Evolutionary conservation across 768 basidiomycete genomes (phyloP).

Genomic region (Psilocybe sp.): DNA sequence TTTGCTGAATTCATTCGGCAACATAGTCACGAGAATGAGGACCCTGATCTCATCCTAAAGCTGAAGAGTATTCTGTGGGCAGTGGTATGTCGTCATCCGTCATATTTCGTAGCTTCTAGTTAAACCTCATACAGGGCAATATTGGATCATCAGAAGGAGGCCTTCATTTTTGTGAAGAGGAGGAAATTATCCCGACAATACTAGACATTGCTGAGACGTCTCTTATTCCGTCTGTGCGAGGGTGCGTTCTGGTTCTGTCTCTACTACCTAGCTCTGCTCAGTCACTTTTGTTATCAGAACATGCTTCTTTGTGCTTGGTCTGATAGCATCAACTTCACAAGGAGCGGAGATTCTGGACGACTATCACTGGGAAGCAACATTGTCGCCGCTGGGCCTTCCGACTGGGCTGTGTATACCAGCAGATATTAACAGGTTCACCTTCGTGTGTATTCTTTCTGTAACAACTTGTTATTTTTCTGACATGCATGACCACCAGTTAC

Average conservation of each 20-base stretch:
- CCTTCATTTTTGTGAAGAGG: constrained; percentile 92
- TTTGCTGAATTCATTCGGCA: constrained; percentile 89
- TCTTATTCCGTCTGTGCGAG: constrained; percentile 85
- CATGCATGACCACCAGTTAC: constrained; percentile 48
- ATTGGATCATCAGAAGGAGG: constrained; percentile 90
- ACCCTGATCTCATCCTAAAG: constrained; percentile 80
- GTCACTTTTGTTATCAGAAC: constrained; percentile 52
- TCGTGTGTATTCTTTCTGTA: constrained; percentile 43
- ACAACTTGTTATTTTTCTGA: background rate
- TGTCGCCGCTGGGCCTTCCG: constrained; percentile 80
- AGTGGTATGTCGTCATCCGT: constrained; percentile 57
- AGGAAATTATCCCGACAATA: constrained; percentile 88
- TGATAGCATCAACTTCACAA: constrained; percentile 88
- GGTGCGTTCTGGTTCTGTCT: constrained; percentile 53
- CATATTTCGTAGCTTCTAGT: background rate
- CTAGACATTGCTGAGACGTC: constrained; percentile 91
- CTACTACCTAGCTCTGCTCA: background rate
- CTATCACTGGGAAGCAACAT: constrained; percentile 88
- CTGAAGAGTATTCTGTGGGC: constrained; percentile 97
- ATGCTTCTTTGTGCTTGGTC: constrained; percentile 91
- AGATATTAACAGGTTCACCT: constrained; percentile 78
- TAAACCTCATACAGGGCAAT: constrained; percentile 64
- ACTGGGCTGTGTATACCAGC: constrained; percentile 90
- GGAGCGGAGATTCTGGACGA: constrained; percentile 94
- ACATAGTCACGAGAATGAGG: constrained; percentile 82